Percentiles rank a stretch among this genome's conserved stretches.
Evolutionary conservation across 1,284 basidiomycete species (phyloP).

Genomic region (Pterulicium gracile): DNA sequence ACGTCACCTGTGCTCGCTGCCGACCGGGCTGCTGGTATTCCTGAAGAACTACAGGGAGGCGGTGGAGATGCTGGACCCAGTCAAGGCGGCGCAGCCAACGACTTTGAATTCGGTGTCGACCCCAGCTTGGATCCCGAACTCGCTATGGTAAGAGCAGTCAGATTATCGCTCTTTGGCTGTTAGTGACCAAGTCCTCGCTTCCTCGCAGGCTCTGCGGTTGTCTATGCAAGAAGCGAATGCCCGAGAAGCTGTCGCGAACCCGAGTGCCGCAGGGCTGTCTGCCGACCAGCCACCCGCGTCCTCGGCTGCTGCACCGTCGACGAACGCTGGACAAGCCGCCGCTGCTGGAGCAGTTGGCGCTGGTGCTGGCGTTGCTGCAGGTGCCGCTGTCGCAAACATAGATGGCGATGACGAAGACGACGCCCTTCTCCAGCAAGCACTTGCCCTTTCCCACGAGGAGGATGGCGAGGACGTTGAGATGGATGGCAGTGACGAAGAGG

Average conservation of each 20-base stretch:
- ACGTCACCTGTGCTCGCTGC: slow-evolving; percentile 76
- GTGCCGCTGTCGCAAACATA: slow-evolving; percentile 25
- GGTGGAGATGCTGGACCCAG: slow-evolving; percentile 33
- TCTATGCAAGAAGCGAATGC: slow-evolving; percentile 96
- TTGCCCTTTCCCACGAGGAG: slow-evolving; percentile 41
- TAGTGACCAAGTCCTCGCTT: slow-evolving; percentile 5
- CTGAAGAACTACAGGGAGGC: slow-evolving; percentile 50
- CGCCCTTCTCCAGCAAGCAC: slow-evolving; percentile 51
- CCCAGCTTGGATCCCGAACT: slow-evolving; percentile 93
- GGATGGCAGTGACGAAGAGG: slow-evolving; percentile 15
- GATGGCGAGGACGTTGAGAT: slow-evolving; percentile 40
- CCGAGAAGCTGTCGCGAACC: slow-evolving; percentile 62
- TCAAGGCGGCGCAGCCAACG: slow-evolving; percentile 37
- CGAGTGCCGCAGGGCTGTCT: neutral
- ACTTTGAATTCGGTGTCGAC: slow-evolving; percentile 88
- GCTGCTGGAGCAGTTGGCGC: slow-evolving; percentile 18
- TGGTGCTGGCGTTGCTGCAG: slow-evolving; percentile 19
- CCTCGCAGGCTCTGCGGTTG: slow-evolving; percentile 80
- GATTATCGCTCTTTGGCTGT: neutral
- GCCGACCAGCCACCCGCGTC: slow-evolving; percentile 25
- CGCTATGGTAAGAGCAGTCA: slow-evolving; percentile 66
- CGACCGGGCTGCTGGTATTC: slow-evolving; percentile 60
- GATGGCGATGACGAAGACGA: slow-evolving; percentile 57
- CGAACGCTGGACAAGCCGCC: slow-evolving; percentile 21
- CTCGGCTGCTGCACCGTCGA: slow-evolving; percentile 21